Percentiles rank a stretch among this genome's conserved stretches.
These are phyloP conservation scores for Bretschneidera sinensis DNA, from an alignment of 345 rosid genomes.

Conservation along the genomic window DNA sequence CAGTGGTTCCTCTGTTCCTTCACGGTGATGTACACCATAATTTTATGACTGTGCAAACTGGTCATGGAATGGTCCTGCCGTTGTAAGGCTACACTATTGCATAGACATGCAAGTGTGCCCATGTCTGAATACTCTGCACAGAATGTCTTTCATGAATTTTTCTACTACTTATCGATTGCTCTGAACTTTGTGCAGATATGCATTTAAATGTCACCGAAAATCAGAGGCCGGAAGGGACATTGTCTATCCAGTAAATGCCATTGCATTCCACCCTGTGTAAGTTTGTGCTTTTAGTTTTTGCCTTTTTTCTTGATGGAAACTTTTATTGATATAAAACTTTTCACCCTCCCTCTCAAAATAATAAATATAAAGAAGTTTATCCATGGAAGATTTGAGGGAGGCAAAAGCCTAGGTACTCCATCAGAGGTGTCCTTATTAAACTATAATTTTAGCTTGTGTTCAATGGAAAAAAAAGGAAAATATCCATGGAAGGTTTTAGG, in stretches of 20 bases:
- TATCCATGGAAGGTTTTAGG: too few relatives aligned
- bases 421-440: too few relatives aligned
- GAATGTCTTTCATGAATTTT: not conserved
- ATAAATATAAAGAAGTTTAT: too few relatives aligned
- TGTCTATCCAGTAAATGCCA: constrained; percentile 91
- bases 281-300: constrained; percentile 20
- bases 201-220: constrained; percentile 97
- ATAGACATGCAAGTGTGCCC: not conserved
- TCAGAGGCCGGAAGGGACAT: constrained; percentile 96
- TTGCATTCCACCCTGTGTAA: constrained; percentile 98
- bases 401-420: too few relatives aligned
- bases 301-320: not conserved
- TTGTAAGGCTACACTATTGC: not conserved
- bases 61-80: not conserved
- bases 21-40: not conserved
- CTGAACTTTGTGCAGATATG: constrained; percentile 57
- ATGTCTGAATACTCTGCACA: not conserved
- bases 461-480: too few relatives aligned
- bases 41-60: not conserved
- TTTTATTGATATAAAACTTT: not conserved
- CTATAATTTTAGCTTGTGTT: too few relatives aligned
- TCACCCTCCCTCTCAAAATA: not conserved
- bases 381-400: too few relatives aligned
- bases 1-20: not conserved
- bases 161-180: constrained; percentile 3